Base-by-base conservation (phyloP, 805 yeast genomes). In the Torulaspora indica region DNA sequence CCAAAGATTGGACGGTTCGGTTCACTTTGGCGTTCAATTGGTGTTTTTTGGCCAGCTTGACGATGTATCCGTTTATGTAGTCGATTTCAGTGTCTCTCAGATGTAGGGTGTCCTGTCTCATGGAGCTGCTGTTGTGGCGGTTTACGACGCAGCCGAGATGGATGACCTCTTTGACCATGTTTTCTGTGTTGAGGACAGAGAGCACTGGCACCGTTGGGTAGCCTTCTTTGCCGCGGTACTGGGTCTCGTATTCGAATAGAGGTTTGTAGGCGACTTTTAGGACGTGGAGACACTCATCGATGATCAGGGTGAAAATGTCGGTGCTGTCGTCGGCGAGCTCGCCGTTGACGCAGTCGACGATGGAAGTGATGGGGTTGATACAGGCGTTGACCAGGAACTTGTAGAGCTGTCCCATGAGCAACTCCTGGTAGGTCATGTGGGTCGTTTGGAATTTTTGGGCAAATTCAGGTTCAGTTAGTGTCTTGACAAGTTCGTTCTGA, bases 341-440 rank as follows among this genome's bases (percentile, higher is more conserved):
- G 27, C 95, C 95, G 57, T 93, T 93, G 30, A 73, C 59, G 58
- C 93, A 84, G 61, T 86, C 84, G 20, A 85, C 65, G 17, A 88
- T 68, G 0, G 96, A 83, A 0, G 96, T 85, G 23, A 84, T 68
- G 0, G 96, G 85, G 57, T 93, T 91, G 52, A 91, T 81, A 57
- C 93, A 85, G 1, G 86, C 75, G 58, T 93, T 93, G 15, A 85
- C 81, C 35, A 84, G 71, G 45, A 91, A 75, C 62, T 91, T 93
- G 54, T 81, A 82, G 52, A 81, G 68, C 64, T 87, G 95, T 1
- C 79, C 75, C 23, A 78, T 53, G 28, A 81, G 61, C 45, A 79
- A 61, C 31, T 74, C 77, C 18, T 72, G 72, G 36, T 73, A 69
- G 37, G 78, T 72, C 35, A 66, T 48, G 24, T 62, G 60, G 20